Conservation (phyloP, 2,329 filamentous ascomycete species). For the Aspergillus fijiensis region DNA sequence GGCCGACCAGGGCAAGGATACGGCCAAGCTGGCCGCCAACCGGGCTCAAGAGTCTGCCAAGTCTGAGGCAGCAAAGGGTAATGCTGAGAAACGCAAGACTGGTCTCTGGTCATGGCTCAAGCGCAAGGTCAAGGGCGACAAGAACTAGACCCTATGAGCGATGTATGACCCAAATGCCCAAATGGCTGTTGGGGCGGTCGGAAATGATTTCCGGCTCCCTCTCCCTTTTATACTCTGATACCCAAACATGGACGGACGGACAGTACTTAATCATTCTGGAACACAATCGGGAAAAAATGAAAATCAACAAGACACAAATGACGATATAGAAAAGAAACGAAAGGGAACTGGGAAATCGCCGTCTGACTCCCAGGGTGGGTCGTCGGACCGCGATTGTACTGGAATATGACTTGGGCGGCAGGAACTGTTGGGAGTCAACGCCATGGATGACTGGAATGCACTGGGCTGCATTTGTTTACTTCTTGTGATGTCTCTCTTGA, state of each 20-base stretch:
- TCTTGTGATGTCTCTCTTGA: background rate
- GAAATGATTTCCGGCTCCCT: background rate
- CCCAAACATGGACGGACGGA: conserved; percentile 13
- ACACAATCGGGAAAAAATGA: background rate
- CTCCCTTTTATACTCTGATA: conserved; percentile 13
- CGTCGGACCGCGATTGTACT: conserved; percentile 13
- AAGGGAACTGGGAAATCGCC: background rate
- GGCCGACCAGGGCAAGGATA: conserved; percentile 15
- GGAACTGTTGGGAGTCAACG: conserved; percentile 9
- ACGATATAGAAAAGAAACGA: conserved; percentile 4
- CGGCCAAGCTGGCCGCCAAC: conserved; percentile 11
- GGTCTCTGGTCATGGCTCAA: conserved; percentile 30
- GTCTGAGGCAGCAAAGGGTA: conserved; percentile 13
- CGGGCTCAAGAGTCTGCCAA: conserved; percentile 11
- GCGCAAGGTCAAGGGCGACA: conserved; percentile 28
- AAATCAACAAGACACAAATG: conserved; percentile 1
- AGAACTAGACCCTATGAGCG: background rate
- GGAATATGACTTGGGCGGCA: conserved; percentile 13
- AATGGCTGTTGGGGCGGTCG: background rate
- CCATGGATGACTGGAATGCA: conserved; percentile 5
- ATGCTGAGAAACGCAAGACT: conserved; percentile 28
- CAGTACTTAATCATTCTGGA: background rate
- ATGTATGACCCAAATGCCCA: background rate
- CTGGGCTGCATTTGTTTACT: conserved; percentile 9
- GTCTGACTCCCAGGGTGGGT: background rate